A percentile compares a stretch with the other conserved stretches of the same genome.
These are phyloP conservation scores for Wickerhamomyces ciferrii DNA, from an alignment of 805 yeast species.

Conservation along the genomic window DNA sequence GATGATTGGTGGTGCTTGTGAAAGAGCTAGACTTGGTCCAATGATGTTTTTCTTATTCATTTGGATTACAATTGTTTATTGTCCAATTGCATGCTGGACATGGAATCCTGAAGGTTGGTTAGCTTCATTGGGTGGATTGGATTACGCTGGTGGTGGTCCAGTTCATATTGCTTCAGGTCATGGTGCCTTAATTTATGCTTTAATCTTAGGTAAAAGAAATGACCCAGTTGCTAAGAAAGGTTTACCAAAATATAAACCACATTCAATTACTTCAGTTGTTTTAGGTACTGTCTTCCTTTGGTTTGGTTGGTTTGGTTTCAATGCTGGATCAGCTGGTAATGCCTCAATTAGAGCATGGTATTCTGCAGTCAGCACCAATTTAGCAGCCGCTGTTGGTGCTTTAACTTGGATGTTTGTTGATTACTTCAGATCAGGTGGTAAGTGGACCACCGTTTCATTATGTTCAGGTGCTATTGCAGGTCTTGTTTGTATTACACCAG, in stretches of 20 bases:
- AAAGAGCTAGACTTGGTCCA: slow-evolving; percentile 93
- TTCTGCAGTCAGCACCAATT: slow-evolving; percentile 87
- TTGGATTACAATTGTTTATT: slow-evolving; percentile 94
- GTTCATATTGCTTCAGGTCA: slow-evolving; percentile 94
- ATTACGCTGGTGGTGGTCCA: slow-evolving; percentile 99
- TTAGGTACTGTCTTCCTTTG: slow-evolving; percentile 92
- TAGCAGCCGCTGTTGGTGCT: slow-evolving; percentile 93
- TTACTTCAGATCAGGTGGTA: slow-evolving; percentile 71
- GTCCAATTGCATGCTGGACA: slow-evolving; percentile 96
- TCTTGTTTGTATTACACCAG: slow-evolving; percentile 93
- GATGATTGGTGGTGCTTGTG: slow-evolving; percentile 97
- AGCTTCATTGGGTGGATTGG: slow-evolving; percentile 73
- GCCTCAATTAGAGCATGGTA: slow-evolving; percentile 92
- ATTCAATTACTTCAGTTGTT: slow-evolving; percentile 84
- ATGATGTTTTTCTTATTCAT: slow-evolving; percentile 91
- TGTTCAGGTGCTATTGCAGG: slow-evolving; percentile 95
- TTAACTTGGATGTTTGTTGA: slow-evolving; percentile 93
- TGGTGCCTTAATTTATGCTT: slow-evolving; percentile 92
- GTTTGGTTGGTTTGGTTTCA: slow-evolving; percentile 99
- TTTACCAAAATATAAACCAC: slow-evolving; percentile 90
- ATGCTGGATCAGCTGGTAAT: slow-evolving; percentile 97
- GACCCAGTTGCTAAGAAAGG: slow-evolving; percentile 67
- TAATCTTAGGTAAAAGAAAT: slow-evolving; percentile 86
- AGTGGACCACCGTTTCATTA: slow-evolving; percentile 91
- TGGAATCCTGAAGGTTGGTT: slow-evolving; percentile 97